These are phyloP conservation scores for Rhodotorula glutinis DNA, from an alignment of 1,284 basidiomycete species.

Conservation along the genomic window DNA sequence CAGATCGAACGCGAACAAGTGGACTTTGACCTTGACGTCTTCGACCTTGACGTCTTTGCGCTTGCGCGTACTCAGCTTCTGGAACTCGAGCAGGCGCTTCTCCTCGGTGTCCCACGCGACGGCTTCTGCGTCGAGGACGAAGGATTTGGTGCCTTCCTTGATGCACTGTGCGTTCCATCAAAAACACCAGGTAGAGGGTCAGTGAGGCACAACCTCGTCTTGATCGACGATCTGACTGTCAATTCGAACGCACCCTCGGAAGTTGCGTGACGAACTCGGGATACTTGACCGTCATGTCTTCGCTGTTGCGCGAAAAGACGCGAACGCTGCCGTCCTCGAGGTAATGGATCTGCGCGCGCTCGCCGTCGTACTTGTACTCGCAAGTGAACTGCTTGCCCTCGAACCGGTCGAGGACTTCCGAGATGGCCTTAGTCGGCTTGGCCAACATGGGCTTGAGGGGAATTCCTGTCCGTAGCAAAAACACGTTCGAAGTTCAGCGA, in stretches of 20 bases:
- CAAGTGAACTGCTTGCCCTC: conserved; percentile 95
- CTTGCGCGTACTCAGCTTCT: conserved; percentile 90
- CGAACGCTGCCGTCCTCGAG: conserved; percentile 73
- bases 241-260: conserved; percentile 59
- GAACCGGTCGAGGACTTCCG: conserved; percentile 96
- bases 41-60: conserved; percentile 96
- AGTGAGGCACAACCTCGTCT: not conserved
- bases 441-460: conserved; percentile 99
- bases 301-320: conserved; percentile 95
- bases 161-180: conserved; percentile 61
- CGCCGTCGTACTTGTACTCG: conserved; percentile 99
- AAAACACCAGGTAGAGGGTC: not conserved
- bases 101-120: conserved; percentile 86
- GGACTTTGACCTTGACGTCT: conserved; percentile 93
- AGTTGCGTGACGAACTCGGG: conserved; percentile 93
- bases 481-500: too few relatives aligned
- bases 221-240: not conserved
- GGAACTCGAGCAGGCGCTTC: conserved; percentile 84
- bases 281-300: conserved; percentile 99
- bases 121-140: conserved; percentile 93
- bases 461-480: conserved; percentile 59
- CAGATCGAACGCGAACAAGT: conserved; percentile 92
- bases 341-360: conserved; percentile 90
- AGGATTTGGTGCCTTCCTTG: conserved; percentile 66
- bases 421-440: conserved; percentile 98